Percentiles rank a stretch among this genome's conserved stretches.
Evolutionary conservation across 495 filamentous ascomycete species (phyloP).

Genomic region (Astrothelium macrocarpum): DNA sequence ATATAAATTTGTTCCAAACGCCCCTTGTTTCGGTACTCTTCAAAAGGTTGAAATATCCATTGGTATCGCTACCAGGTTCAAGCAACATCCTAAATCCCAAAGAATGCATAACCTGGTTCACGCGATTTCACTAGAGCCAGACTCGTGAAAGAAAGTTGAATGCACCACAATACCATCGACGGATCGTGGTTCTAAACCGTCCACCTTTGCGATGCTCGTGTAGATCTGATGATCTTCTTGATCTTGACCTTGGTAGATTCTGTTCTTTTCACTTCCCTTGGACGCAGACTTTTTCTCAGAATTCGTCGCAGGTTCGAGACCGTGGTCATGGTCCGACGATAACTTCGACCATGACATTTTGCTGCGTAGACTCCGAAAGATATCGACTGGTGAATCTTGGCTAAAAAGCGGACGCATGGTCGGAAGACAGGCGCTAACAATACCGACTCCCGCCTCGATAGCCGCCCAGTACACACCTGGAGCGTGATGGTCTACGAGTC

Average conservation of each 20-base stretch:
- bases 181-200: neutral
- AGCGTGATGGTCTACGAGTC: slow-evolving; percentile 19
- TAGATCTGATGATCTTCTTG: neutral
- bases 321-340: neutral
- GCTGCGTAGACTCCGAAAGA: neutral
- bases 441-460: neutral
- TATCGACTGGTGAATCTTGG: neutral
- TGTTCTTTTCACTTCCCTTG: neutral
- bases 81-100: too few relatives aligned
- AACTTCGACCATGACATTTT: neutral
- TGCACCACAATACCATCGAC: neutral
- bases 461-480: neutral
- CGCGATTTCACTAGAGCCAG: neutral
- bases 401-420: neutral
- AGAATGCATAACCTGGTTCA: neutral
- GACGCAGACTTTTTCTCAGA: neutral
- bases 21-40: too few relatives aligned
- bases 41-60: too few relatives aligned
- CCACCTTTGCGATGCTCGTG: neutral
- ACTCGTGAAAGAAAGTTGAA: neutral
- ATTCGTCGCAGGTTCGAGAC: neutral
- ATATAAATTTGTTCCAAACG: too few relatives aligned
- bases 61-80: too few relatives aligned
- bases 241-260: neutral
- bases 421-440: slow-evolving; percentile 4